Conservation (phyloP, 129 eudicot species). For the Deinandra increscens region DNA sequence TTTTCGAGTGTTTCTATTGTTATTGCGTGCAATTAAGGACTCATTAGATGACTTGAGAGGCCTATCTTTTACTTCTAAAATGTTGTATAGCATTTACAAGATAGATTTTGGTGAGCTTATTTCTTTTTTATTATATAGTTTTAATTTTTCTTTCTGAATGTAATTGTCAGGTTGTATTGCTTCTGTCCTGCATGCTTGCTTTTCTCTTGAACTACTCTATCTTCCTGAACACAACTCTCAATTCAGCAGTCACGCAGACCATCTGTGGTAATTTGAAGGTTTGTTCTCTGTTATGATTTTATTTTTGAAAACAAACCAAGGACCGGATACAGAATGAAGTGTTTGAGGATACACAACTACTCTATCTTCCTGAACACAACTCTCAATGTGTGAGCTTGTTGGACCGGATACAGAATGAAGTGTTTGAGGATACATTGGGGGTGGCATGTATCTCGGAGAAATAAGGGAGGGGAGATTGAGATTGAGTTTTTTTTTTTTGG, state of each 20-base stretch:
- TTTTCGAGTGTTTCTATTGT: neutral
- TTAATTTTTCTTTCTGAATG: neutral
- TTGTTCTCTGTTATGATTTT: conserved; percentile 20
- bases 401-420: too few relatives aligned
- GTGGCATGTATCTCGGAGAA: too few relatives aligned
- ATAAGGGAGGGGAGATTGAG: too few relatives aligned
- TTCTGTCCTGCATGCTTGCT: conserved; percentile 83
- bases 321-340: too few relatives aligned
- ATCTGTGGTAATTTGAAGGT: conserved; percentile 98
- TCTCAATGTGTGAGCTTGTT: too few relatives aligned
- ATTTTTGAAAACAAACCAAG: neutral
- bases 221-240: conserved; percentile 93
- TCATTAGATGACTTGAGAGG: neutral
- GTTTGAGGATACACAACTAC: too few relatives aligned
- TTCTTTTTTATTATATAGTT: neutral
- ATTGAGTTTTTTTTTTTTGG: too few relatives aligned
- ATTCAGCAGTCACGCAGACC: conserved; percentile 97
- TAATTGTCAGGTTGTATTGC: conserved; percentile 60
- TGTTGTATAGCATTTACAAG: conserved; percentile 10
- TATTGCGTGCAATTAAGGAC: neutral
- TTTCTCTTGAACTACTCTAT: conserved; percentile 78
- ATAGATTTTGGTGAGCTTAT: neutral
- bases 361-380: too few relatives aligned
- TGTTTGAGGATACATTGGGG: too few relatives aligned
- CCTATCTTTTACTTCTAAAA: neutral